Evolutionary conservation across 495 filamentous ascomycete species (phyloP).

Genomic region (Aspergillus nidulans): DNA sequence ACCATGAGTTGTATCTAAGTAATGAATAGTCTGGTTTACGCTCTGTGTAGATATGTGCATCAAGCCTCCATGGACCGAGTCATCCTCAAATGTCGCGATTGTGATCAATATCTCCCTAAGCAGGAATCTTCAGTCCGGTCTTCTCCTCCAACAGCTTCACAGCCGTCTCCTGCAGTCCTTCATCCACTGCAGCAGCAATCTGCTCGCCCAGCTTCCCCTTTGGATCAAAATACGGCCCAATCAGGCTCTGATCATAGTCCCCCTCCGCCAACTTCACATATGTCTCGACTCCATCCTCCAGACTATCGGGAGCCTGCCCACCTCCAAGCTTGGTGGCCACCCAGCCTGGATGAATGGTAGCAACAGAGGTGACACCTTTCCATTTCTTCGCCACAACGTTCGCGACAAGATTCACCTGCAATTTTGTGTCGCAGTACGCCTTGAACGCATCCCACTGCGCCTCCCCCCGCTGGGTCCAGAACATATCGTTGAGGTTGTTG

Average conservation of each 20-base stretch:
- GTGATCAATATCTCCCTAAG: no score
- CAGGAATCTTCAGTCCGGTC: conserved; percentile 14
- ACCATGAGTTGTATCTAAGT: no score
- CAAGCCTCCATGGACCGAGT: no score
- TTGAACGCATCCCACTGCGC: conserved; percentile 17
- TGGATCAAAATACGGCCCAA: conserved; percentile 18
- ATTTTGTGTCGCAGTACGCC: conserved; percentile 21
- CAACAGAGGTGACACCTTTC: conserved; percentile 6
- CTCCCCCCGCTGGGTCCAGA: conserved; percentile 19
- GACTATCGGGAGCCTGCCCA: conserved; percentile 10
- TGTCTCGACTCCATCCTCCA: conserved; percentile 24
- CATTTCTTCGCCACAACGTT: conserved; percentile 17
- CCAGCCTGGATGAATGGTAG: conserved; percentile 15
- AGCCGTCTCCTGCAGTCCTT: conserved; percentile 14
- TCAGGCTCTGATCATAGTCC: conserved; percentile 19
- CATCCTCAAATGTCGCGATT: no score
- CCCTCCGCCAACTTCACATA: conserved; percentile 23
- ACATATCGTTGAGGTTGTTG: conserved; percentile 15
- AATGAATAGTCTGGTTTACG: no score
- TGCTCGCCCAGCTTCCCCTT: conserved; percentile 15
- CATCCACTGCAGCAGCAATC: conserved; percentile 9
- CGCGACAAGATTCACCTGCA: conserved; percentile 18
- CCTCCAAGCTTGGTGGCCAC: conserved; percentile 20
- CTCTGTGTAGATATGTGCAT: no score
- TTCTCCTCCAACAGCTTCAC: conserved; percentile 14